Evolutionary conservation across 2,329 filamentous ascomycete species (phyloP).

Genomic region (Fusarium lateritium): DNA sequence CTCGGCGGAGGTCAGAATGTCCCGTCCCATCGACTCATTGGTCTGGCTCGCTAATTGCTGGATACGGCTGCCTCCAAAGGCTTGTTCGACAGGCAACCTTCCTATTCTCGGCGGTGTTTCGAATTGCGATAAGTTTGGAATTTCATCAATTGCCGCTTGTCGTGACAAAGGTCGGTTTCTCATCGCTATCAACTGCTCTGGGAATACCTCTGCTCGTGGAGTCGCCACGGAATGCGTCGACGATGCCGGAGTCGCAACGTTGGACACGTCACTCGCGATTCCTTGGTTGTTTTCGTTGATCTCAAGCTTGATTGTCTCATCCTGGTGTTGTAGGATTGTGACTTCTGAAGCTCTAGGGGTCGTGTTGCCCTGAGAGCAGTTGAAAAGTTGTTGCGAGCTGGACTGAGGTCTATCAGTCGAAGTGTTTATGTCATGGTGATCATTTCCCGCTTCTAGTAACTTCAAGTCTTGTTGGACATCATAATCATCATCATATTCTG

Average conservation of each 20-base stretch:
- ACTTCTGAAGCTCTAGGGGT: constrained; percentile 5
- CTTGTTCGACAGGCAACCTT: constrained; percentile 4
- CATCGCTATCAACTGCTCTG: constrained; percentile 33
- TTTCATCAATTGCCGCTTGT: constrained; percentile 56
- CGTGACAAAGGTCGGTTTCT: constrained; percentile 24
- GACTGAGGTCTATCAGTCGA: constrained; percentile 8
- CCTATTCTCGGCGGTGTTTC: constrained; percentile 44
- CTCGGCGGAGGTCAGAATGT: constrained; percentile 80
- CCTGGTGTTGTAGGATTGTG: background rate
- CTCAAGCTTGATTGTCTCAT: constrained; percentile 11
- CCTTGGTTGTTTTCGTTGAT: constrained; percentile 13
- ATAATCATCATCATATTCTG: background rate
- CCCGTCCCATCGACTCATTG: constrained; percentile 55
- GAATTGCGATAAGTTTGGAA: constrained; percentile 55
- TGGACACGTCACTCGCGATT: constrained; percentile 41
- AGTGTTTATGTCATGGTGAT: background rate
- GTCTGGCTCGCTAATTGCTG: constrained; percentile 10
- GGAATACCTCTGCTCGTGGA: constrained; percentile 23
- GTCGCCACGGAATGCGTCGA: constrained; percentile 38
- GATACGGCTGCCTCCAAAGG: constrained; percentile 9
- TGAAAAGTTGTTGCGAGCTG: constrained; percentile 6
- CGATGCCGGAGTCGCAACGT: constrained; percentile 46
- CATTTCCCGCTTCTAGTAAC: background rate
- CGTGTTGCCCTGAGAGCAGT: constrained; percentile 3
- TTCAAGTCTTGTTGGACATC: background rate